Evolutionary conservation across 2,329 filamentous ascomycete species (phyloP).

Genomic region (Ophidiomyces ophidiicola): DNA sequence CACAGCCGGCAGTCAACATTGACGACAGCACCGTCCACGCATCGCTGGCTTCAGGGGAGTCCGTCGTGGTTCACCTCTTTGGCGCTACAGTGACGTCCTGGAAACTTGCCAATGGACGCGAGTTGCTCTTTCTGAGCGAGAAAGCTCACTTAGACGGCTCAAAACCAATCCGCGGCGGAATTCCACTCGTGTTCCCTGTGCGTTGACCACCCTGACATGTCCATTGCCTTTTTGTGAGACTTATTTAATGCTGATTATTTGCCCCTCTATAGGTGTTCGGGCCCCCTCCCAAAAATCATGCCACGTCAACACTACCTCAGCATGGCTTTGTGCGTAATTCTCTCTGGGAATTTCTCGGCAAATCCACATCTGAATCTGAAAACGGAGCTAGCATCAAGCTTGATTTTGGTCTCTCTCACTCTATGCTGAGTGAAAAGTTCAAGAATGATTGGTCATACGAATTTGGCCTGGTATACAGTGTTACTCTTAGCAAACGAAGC

Average conservation of each 20-base stretch:
- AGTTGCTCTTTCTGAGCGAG: slow-evolving; percentile 79
- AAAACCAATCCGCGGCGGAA: slow-evolving; percentile 81
- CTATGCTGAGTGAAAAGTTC: slow-evolving; percentile 55
- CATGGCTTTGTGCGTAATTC: slow-evolving; percentile 36
- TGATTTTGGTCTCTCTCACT: slow-evolving; percentile 78
- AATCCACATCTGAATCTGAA: slow-evolving; percentile 57
- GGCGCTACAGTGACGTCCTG: slow-evolving; percentile 89
- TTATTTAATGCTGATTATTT: slow-evolving; percentile 1
- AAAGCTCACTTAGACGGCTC: slow-evolving; percentile 69
- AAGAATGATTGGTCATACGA: slow-evolving; percentile 69
- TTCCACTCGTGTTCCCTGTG: slow-evolving; percentile 88
- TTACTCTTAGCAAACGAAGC: slow-evolving; percentile 63
- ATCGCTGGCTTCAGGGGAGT: slow-evolving; percentile 72
- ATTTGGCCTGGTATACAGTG: slow-evolving; percentile 86
- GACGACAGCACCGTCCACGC: slow-evolving; percentile 65
- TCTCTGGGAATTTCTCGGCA: slow-evolving; percentile 86
- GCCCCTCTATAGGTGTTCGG: slow-evolving; percentile 67
- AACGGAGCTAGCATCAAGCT: slow-evolving; percentile 69
- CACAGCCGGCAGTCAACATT: slow-evolving; percentile 67
- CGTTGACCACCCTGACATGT: slow-evolving; percentile 23
- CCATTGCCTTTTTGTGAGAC: neutral
- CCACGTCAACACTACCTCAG: slow-evolving; percentile 72
- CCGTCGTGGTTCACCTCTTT: slow-evolving; percentile 71
- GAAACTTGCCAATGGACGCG: slow-evolving; percentile 66
- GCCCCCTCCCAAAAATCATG: slow-evolving; percentile 59